Evolutionary conservation across 352 stramenopile species (phyloP).

Genomic region (Sclerospora graminicola): DNA sequence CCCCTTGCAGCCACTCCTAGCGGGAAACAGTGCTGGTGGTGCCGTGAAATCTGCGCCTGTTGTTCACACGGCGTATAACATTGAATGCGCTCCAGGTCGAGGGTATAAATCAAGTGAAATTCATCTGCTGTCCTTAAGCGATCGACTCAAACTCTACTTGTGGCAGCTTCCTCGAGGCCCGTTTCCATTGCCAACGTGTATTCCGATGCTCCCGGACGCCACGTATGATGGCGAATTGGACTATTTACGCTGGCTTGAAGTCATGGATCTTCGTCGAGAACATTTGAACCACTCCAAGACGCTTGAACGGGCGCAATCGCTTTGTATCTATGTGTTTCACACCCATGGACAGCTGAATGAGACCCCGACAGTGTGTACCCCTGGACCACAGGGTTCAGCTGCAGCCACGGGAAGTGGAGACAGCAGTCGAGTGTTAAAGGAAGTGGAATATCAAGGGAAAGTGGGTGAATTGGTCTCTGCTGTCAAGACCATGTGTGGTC

Average conservation of each 20-base stretch:
- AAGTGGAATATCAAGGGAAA: conserved; percentile 78
- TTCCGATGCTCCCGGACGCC: conserved; percentile 50
- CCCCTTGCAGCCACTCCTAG: conserved; percentile 18
- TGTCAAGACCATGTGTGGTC: conserved; percentile 80
- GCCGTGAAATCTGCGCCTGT: conserved; percentile 33
- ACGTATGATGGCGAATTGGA: conserved; percentile 56
- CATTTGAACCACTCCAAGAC: conserved; percentile 68
- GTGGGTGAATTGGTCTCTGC: conserved; percentile 73
- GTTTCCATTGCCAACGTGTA: conserved; percentile 51
- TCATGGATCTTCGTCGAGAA: conserved; percentile 70
- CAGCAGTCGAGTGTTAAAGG: conserved; percentile 45
- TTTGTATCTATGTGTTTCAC: conserved; percentile 81
- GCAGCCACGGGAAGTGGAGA: conserved; percentile 18
- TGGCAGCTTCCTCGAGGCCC: conserved; percentile 74
- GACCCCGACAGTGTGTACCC: conserved; percentile 15
- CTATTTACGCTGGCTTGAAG: conserved; percentile 70
- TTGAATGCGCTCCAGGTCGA: conserved; percentile 71
- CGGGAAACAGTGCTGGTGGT: conserved; percentile 13
- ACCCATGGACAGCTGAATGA: conserved; percentile 66
- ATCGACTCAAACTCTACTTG: conserved; percentile 69
- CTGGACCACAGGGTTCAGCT: conserved; percentile 5
- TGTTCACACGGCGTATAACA: conserved; percentile 76
- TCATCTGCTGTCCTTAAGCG: conserved; percentile 40
- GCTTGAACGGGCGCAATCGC: conserved; percentile 66
- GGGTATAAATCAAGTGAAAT: conserved; percentile 82